These are phyloP conservation scores for Pseudoturritis turrita DNA, from an alignment of 345 rosid species.

Conservation along the genomic window DNA sequence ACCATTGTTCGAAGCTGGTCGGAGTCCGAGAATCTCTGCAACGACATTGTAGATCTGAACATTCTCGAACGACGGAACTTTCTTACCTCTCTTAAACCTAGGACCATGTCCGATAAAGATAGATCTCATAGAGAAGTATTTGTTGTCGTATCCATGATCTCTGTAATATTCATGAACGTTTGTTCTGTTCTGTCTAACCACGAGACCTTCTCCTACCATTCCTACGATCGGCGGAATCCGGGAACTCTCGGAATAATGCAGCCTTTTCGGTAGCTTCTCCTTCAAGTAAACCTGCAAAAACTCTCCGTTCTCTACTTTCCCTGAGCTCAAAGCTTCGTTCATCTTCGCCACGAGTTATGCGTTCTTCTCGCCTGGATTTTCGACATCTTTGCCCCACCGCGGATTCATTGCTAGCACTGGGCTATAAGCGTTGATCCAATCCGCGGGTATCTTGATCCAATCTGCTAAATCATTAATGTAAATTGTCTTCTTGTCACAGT, in stretches of 20 bases:
- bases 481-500: conserved; percentile 66
- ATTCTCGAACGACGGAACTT: conserved; percentile 90
- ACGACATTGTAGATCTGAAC: conserved; percentile 73
- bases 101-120: conserved; percentile 90
- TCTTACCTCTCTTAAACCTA: conserved; percentile 59
- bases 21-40: conserved; percentile 68
- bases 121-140: conserved; percentile 81
- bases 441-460: conserved; percentile 55
- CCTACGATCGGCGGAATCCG: conserved; percentile 79
- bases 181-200: conserved; percentile 61
- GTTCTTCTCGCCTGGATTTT: conserved; percentile 3
- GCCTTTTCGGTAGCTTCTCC: conserved; percentile 68
- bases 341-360: conserved; percentile 60
- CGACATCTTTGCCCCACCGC: conserved; percentile 27
- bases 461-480: conserved; percentile 61
- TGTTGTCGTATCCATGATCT: conserved; percentile 81
- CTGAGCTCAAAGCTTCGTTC: conserved; percentile 65
- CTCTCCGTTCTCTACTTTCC: conserved; percentile 68
- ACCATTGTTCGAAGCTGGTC: conserved; percentile 78
- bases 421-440: conserved; percentile 56
- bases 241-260: conserved; percentile 65
- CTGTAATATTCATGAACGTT: conserved; percentile 65
- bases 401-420: conserved; percentile 81
- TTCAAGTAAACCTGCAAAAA: conserved; percentile 63
- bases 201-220: conserved; percentile 60